phyloP scores from a whole-genome alignment of 148 eudicot species.

The Bassia scoparia region DNA sequence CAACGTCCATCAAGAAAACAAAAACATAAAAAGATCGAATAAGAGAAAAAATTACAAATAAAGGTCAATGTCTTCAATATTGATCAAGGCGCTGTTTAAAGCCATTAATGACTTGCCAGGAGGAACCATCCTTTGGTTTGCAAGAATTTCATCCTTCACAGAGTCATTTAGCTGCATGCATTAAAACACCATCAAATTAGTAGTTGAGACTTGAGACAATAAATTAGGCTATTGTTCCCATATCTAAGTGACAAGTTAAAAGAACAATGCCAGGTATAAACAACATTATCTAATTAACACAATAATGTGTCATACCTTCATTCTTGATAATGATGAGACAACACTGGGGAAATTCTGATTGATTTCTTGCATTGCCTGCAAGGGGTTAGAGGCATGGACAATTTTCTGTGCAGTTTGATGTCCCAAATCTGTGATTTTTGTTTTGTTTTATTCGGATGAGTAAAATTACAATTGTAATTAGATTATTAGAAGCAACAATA shows the following conservation, averaged over 20 bases:
- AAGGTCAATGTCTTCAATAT: slow-evolving; percentile 93
- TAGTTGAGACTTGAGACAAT: slow-evolving; percentile 4
- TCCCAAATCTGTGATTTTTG: slow-evolving; percentile 64
- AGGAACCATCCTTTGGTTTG: slow-evolving; percentile 97
- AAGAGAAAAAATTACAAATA: slow-evolving; percentile 58
- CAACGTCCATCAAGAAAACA: background rate
- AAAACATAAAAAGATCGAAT: background rate
- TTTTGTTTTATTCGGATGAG: background rate
- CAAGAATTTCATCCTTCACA: slow-evolving; percentile 88
- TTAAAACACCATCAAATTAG: slow-evolving; percentile 16
- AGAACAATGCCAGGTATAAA: background rate
- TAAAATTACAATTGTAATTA: slow-evolving; percentile 7
- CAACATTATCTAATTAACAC: slow-evolving; percentile 1
- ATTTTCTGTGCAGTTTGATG: slow-evolving; percentile 99
- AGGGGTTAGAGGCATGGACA: slow-evolving; percentile 92
- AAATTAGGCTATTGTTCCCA: background rate
- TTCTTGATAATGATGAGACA: slow-evolving; percentile 88
- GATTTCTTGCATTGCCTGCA: slow-evolving; percentile 95
- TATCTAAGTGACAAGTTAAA: background rate
- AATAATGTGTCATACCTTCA: slow-evolving; percentile 56
- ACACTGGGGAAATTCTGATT: slow-evolving; percentile 96
- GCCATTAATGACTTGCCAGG: slow-evolving; percentile 99
- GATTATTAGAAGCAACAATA: slow-evolving; percentile 9
- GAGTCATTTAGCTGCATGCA: slow-evolving; percentile 82
- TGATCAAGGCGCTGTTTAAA: slow-evolving; percentile 82